Evolutionary conservation across 805 yeast species (phyloP), one percentile per base, ranked within the genome.

Genomic region (Kregervanrija pseudodelftensis): DNA sequence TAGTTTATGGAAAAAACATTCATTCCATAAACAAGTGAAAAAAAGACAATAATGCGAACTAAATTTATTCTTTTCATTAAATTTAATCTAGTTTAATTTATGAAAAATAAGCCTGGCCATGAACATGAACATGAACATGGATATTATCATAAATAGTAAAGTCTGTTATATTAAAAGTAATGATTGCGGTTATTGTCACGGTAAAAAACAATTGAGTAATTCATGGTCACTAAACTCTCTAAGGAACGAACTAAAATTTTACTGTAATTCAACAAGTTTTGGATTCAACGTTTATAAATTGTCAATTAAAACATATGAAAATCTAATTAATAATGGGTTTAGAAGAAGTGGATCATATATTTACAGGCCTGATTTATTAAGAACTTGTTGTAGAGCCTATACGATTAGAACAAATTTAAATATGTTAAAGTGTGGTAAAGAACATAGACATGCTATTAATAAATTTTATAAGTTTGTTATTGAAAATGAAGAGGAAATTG

Each of bases 331-430:
- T 53, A 65, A 70, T 52, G 95, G 95, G 2, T 88, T 76, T 57
- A 75, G 95, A 59, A 67, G 97, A 44, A 83, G 93, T 31, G 96
- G 96, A 0, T 59, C 63, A 2, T 84, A 77, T 50, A 42, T 62
- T 16, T 62, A 74, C 44, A 68, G 73, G 55, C 79, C 85, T 0
- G 96, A 90, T 58, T 61, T 78, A 49, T 56, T 83, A 30, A 62
- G 89, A 35, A 77, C 78, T 36, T 89, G 97, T 58, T 89, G 97
- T 54, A 71, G 90, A 15, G 72, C 80, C 60, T 86, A 78, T 59
- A 82, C 96, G 0, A 85, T 89, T 13, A 61, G 96, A 43, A 80
- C 95, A 0, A 68, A 68, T 16, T 61, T 74, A 13, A 57, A 56
- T 22, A 42, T 52, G 42, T 70, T 80, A 52, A 67, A 69, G 33